Conservation (phyloP, 164 flowering plant species). For the Nelumbo lutea region DNA sequence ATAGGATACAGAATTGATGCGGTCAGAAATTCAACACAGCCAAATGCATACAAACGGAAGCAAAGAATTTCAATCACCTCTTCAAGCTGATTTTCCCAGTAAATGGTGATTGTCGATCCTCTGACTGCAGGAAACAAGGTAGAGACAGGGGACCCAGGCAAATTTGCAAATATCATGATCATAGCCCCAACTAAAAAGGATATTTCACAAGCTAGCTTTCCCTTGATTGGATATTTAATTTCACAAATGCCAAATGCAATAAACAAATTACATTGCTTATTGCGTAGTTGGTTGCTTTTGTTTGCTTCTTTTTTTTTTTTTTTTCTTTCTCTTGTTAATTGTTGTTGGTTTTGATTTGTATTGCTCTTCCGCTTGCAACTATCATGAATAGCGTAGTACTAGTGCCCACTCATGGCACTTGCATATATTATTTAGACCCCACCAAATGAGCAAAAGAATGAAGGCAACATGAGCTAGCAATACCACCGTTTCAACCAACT, state of each 20-base stretch:
- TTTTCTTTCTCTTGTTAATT: slow-evolving; percentile 13
- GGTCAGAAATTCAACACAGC: no score
- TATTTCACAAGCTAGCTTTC: neutral
- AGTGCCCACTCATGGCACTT: slow-evolving; percentile 34
- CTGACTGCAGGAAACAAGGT: no score
- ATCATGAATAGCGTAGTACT: slow-evolving; percentile 18
- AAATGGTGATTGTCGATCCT: no score
- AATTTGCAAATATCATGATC: no score
- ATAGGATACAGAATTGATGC: no score
- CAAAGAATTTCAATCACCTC: no score
- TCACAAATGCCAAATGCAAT: slow-evolving; percentile 6
- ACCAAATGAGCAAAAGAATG: slow-evolving; percentile 27
- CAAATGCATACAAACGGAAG: no score
- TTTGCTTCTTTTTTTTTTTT: slow-evolving; percentile 2
- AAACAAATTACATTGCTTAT: slow-evolving; percentile 8
- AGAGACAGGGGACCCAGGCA: no score
- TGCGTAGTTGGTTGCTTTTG: slow-evolving; percentile 5
- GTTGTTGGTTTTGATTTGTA: slow-evolving; percentile 10
- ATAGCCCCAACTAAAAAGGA: no score
- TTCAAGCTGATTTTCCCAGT: no score
- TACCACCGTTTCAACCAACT: slow-evolving; percentile 19
- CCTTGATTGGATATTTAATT: slow-evolving; percentile 5
- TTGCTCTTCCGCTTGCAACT: slow-evolving; percentile 15
- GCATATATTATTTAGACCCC: slow-evolving; percentile 29
- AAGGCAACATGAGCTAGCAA: slow-evolving; percentile 26